Percentiles rank a stretch among this genome's conserved stretches.
Evolutionary conservation across 768 basidiomycete species (phyloP).

Genomic region (Xerocomus spinulosus): DNA sequence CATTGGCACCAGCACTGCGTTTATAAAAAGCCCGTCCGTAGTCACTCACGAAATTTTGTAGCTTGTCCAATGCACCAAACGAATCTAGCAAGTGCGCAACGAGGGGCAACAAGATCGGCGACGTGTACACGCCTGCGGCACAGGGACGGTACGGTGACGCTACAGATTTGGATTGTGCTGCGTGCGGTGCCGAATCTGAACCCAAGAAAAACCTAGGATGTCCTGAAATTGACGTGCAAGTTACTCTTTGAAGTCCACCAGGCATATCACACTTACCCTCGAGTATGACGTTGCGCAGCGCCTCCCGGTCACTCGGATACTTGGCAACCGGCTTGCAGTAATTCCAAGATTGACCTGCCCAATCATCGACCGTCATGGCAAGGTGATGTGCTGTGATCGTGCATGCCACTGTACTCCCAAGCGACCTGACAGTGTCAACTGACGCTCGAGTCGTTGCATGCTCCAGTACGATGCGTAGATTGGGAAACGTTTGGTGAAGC

Average conservation of each 20-base stretch:
- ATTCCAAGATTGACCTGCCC: slow-evolving; percentile 92
- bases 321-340: slow-evolving; percentile 99
- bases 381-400: slow-evolving; percentile 98
- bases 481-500: slow-evolving; percentile 80
- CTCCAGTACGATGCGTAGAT: slow-evolving; percentile 91
- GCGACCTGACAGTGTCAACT: slow-evolving; percentile 75
- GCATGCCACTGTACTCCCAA: slow-evolving; percentile 83
- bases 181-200: slow-evolving; percentile 95
- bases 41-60: slow-evolving; percentile 74
- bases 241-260: neutral
- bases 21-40: slow-evolving; percentile 82
- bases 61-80: slow-evolving; percentile 77
- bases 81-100: slow-evolving; percentile 85
- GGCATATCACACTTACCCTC: slow-evolving; percentile 48
- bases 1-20: slow-evolving; percentile 28
- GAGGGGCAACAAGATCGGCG: slow-evolving; percentile 85
- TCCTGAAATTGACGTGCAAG: slow-evolving; percentile 39
- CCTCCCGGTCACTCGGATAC: slow-evolving; percentile 85
- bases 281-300: slow-evolving; percentile 69
- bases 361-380: slow-evolving; percentile 89
- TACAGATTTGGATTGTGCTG: slow-evolving; percentile 59
- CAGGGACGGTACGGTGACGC: slow-evolving; percentile 70
- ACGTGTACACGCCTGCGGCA: slow-evolving; percentile 96
- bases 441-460: slow-evolving; percentile 94
- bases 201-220: slow-evolving; percentile 97